Base-by-base conservation (phyloP, 2,329 filamentous ascomycete genomes). In the Fusarium praegraminearum region DNA sequence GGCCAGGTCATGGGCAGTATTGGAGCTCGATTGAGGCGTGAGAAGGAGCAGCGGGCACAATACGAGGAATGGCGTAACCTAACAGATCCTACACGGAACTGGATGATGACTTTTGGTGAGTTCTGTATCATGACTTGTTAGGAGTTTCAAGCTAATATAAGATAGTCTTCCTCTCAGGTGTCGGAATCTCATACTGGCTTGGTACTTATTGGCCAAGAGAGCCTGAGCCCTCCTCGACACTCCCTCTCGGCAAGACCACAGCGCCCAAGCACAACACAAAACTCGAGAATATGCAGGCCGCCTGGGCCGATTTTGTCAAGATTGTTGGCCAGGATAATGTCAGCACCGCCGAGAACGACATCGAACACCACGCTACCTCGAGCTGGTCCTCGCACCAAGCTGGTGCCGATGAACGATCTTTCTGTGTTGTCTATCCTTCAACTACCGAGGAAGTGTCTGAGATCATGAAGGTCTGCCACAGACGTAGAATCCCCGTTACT, bases 401-500 rank as follows among this genome's bases (percentile, higher is more conserved):
- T 49, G 79, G 80, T 32, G 78, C 82, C 16, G 76, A 82, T 4
- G 82, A 89, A 62, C 81, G 83, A 45, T 85, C 88, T 15, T 91
- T 91, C 76, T 86, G 93, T 77, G 84, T 98, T 53, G 86, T 97
- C 41, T 95, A 90, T 76, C 94, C 94, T 0, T 83, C 81, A 44
- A 89, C 85, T 36, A 98, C 94, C 1, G 91, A 94, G 69, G 91
- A 98, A 73, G 93, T 97, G 11, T 91, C 91, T n/a, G 83, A 86
- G 67, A 88, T 98, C 63, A 95, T 97, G 90, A 94, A 95, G 82
- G 82, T 97, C 58, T 97, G 94, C 82, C 93, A 97, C 78, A 80
- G 83, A 75, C 85, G 94, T 41, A 85, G 86, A 59, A 96, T 98
- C 67, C 94, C 94, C 7, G 93, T 97, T 26, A 94, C 93, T 5